A percentile compares a stretch with the other conserved stretches of the same genome.
Evolutionary conservation across 2,329 filamentous ascomycete genomes (phyloP).

Genomic region (Lecanoromycetidae sp.): DNA sequence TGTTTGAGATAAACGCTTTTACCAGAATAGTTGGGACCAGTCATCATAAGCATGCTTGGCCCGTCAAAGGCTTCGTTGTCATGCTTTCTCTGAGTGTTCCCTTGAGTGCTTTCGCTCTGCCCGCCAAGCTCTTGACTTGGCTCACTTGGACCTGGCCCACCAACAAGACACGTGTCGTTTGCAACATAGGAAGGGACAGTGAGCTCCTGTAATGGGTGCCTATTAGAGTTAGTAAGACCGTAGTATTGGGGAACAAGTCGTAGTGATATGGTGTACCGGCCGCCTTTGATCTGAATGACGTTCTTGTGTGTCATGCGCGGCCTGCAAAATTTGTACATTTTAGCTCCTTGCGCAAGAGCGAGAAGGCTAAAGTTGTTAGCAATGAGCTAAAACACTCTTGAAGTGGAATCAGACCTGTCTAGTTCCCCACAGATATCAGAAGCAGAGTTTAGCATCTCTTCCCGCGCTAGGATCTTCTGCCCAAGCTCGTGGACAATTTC

Average conservation of each 20-base stretch:
- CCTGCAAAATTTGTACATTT: constrained; percentile 56
- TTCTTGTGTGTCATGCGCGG: constrained; percentile 62
- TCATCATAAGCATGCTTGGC: constrained; percentile 66
- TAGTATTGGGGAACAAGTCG: background rate
- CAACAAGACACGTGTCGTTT: constrained; percentile 62
- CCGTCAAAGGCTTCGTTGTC: constrained; percentile 17
- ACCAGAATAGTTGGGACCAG: constrained; percentile 90
- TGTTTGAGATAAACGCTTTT: constrained; percentile 96
- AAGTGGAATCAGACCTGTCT: constrained; percentile 41
- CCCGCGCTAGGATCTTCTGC: constrained; percentile 55
- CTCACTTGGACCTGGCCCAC: constrained; percentile 37
- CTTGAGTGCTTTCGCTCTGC: background rate
- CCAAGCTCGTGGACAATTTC: constrained; percentile 73
- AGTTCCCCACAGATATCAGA: constrained; percentile 78
- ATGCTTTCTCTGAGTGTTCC: background rate
- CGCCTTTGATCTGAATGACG: constrained; percentile 59
- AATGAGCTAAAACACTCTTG: background rate
- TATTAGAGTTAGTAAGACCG: constrained; percentile 20
- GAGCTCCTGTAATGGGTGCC: constrained; percentile 75
- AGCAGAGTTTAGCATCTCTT: constrained; percentile 52
- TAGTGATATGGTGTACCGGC: constrained; percentile 40
- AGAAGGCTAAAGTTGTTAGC: constrained; percentile 45
- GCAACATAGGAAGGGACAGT: constrained; percentile 69
- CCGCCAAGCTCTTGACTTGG: background rate
- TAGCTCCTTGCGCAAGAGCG: constrained; percentile 66